phyloP scores from a whole-genome alignment of 176 grass and related monocot species.

The Echinochloa phyllopogon region DNA sequence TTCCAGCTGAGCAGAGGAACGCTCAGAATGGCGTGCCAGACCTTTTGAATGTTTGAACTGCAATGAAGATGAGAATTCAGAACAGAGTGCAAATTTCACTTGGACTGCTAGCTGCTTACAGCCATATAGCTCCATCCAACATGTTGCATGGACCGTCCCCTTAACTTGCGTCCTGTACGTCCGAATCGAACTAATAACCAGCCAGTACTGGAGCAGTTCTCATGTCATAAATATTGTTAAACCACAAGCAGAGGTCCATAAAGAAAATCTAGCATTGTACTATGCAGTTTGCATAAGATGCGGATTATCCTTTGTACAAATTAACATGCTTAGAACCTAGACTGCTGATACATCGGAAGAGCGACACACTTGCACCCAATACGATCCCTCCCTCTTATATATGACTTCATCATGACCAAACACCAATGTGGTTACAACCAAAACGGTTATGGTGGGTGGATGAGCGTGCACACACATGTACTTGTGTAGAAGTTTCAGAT shows the following conservation, averaged over 20 bases:
- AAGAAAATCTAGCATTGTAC: neutral
- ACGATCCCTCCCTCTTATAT: slow-evolving; percentile 18
- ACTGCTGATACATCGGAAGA: neutral
- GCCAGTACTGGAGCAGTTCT: too few relatives aligned
- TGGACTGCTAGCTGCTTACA: neutral
- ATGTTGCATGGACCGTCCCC: neutral
- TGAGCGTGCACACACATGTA: neutral
- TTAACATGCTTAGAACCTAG: neutral
- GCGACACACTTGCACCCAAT: neutral
- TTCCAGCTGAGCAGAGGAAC: neutral
- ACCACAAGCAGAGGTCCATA: neutral
- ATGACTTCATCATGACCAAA: slow-evolving; percentile 20
- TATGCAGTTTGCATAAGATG: neutral
- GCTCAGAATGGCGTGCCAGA: neutral
- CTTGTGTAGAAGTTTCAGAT: slow-evolving; percentile 42
- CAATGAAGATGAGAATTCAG: slow-evolving; percentile 9
- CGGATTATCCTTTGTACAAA: slow-evolving; percentile 13
- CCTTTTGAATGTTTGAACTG: neutral
- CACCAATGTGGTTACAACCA: slow-evolving; percentile 64
- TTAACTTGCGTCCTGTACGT: neutral
- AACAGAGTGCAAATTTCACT: slow-evolving; percentile 5
- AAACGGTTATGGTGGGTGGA: slow-evolving; percentile 57
- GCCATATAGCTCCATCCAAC: slow-evolving; percentile 1
- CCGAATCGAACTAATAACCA: neutral
- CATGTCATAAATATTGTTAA: neutral